Conservation (phyloP, 176 grass and related monocot genomes). For the Juncus effusus region DNA sequence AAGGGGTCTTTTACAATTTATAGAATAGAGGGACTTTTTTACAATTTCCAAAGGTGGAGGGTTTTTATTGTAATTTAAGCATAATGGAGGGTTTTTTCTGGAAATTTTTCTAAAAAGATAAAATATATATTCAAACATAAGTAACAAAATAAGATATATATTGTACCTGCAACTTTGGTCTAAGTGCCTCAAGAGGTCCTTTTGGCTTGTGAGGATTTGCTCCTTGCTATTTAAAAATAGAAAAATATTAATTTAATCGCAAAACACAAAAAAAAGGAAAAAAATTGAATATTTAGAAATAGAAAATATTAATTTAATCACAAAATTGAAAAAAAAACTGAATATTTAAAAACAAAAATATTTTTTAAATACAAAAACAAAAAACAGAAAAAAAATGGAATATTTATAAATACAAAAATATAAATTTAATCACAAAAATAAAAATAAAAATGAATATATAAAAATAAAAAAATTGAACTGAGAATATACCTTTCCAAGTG, state of each 20-base stretch:
- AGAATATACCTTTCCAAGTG: constrained; percentile 79
- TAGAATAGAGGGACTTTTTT: no score
- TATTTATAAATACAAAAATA: neutral
- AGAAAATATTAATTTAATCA: neutral
- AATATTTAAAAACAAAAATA: neutral
- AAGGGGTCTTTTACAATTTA: no score
- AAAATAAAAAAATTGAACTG: constrained; percentile 1
- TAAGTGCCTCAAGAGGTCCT: constrained; percentile 87
- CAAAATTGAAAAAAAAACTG: neutral
- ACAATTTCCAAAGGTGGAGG: no score
- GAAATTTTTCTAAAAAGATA: constrained; percentile 7
- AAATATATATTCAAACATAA: neutral
- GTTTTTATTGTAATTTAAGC: no score
- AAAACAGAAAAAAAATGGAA: neutral
- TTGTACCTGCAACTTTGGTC: constrained; percentile 78
- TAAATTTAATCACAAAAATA: neutral
- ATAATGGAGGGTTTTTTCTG: no score
- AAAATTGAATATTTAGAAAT: neutral
- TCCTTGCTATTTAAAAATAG: constrained; percentile 59
- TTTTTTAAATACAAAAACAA: neutral
- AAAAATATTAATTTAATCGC: constrained; percentile 7
- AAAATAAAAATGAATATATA: no score
- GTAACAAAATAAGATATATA: neutral
- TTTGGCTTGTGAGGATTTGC: constrained; percentile 70
- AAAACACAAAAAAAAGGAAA: neutral